These are phyloP conservation scores for Ambrosiella cleistominuta DNA, from an alignment of 2,329 filamentous ascomycete genomes.

Conservation along the genomic window DNA sequence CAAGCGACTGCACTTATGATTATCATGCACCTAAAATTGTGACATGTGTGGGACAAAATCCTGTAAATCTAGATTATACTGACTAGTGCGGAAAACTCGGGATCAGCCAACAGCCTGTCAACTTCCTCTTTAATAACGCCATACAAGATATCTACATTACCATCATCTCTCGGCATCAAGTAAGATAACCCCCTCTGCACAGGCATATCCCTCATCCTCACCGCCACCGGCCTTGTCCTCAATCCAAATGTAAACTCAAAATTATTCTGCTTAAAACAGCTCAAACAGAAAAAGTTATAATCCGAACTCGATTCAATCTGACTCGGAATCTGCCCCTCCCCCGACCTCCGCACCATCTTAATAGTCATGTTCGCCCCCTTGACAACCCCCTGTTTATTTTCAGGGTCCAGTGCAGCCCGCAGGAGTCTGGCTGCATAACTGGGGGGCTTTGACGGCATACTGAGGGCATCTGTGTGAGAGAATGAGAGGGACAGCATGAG, in stretches of 20 bases:
- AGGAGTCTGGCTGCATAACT: not conserved
- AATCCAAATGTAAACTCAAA: not conserved
- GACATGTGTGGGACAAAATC: not conserved
- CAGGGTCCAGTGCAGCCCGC: not conserved
- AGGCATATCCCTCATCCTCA: not conserved
- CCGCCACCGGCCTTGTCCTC: not conserved
- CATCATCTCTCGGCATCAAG: conserved; percentile 1
- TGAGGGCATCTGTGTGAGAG: not conserved
- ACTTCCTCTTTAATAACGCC: not conserved
- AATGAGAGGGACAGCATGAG: not conserved
- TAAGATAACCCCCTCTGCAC: not conserved
- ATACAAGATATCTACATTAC: not conserved
- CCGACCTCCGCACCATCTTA: not conserved
- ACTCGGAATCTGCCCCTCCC: not conserved
- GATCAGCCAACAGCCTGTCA: not conserved
- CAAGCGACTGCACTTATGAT: no score
- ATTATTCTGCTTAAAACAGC: not conserved
- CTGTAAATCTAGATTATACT: not conserved
- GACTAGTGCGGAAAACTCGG: not conserved
- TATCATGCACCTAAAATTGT: no score
- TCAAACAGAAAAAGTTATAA: not conserved
- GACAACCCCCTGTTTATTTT: not conserved
- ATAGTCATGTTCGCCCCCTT: not conserved
- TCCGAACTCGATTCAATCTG: not conserved
- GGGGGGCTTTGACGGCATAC: not conserved